Conservation (phyloP, 2,329 filamentous ascomycete species). For the Aspergillus sp. region DNA sequence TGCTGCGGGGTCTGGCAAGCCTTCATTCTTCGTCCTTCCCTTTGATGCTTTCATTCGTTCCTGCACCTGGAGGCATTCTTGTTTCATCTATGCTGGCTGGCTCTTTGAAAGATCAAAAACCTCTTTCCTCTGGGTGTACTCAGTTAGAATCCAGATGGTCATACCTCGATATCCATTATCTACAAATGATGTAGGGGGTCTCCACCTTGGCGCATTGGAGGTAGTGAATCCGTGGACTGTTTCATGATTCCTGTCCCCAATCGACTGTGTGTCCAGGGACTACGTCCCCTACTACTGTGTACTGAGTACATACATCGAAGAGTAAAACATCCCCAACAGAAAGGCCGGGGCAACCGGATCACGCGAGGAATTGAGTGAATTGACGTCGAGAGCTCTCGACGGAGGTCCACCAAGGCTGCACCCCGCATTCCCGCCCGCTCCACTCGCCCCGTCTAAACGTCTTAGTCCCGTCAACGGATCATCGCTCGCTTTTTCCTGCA, state of each 20-base stretch:
- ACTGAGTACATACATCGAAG: not conserved
- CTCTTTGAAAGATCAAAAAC: too few relatives aligned
- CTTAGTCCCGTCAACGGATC: constrained; percentile 1
- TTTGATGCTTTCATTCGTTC: too few relatives aligned
- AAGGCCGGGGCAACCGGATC: constrained; percentile 27
- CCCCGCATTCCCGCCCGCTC: constrained; percentile 35
- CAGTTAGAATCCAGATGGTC: too few relatives aligned
- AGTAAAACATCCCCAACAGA: not conserved
- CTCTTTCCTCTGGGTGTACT: too few relatives aligned
- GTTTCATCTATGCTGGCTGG: too few relatives aligned
- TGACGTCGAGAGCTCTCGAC: constrained; percentile 28
- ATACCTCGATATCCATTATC: too few relatives aligned
- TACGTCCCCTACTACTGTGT: not conserved
- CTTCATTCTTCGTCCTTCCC: not conserved
- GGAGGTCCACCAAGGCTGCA: constrained; percentile 31
- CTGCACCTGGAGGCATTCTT: too few relatives aligned
- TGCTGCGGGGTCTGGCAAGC: not conserved
- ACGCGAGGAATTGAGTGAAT: constrained; percentile 31
- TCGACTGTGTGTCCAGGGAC: too few relatives aligned
- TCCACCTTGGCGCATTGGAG: not conserved
- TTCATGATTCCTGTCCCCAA: not conserved
- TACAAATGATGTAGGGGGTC: not conserved
- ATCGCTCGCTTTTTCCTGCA: too few relatives aligned
- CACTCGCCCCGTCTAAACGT: constrained; percentile 13
- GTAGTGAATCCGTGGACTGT: not conserved